Evolutionary conservation across 1,139 yeast genomes (phyloP), one percentile per base, ranked within the genome.

Genomic region (Geotrichum citri-aurantii): DNA sequence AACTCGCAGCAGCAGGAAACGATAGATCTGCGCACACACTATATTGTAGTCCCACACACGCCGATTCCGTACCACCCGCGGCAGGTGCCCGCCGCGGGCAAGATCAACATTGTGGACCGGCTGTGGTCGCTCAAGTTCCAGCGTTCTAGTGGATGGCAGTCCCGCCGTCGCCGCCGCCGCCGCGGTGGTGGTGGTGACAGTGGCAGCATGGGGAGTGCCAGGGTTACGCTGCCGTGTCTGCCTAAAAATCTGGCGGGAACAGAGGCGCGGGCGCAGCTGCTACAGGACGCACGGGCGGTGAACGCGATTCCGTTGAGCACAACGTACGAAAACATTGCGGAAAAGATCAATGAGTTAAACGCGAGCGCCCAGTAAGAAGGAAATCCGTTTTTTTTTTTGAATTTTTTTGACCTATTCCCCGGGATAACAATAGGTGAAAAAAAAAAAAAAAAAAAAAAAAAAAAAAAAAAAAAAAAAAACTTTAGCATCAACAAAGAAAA

Each of bases 211-310:
- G 5, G 42, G 52, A 7, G 29, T 7, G 12, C 29, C 4, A 10
- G 11, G 11, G 23, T 31, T 11, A 27, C 29, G 19, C 53, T 48
- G 33, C 59, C 59, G 19, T 51, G 50, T 21, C 21, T 56, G 47
- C 55, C 55, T n/a, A 40, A 52, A 12, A 56, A 56, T 33, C 23
- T 56, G 47, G 21, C 40, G 19, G 19, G 26, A 11, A n/a, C 24
- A 12, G 52, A 40, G 12, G 17, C 19, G 1, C 49, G 50, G 12
- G 47, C 27, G 3, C 24, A 33, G 31, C 24, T 53, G 24, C 37
- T 47, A n/a, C 40, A 50, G 12, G 50, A 48, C 14, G 19, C 48
- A 3, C 37, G 33, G 47, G 54, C 54, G 12, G 55, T 46, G 4
- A 24, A 40, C 8, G 49, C 50, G 1, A 51, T 56, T 23, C 54